Evolutionary conservation across 2,329 filamentous ascomycete genomes (phyloP), one percentile per base, ranked within the genome.

Genomic region (Tricladium varicosporioides): DNA sequence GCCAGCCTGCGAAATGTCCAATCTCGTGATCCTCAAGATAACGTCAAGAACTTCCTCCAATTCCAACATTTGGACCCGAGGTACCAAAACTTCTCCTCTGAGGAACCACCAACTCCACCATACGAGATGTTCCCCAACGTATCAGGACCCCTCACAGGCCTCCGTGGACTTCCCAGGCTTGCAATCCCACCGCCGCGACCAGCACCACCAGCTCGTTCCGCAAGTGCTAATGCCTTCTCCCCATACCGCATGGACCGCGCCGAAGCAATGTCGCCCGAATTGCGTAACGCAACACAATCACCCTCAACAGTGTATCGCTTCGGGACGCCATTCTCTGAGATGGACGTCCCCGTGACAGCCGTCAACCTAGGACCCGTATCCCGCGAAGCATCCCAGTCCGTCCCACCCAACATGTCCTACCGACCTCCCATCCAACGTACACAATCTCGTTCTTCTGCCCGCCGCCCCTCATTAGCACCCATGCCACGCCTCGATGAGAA

Each of bases 341-440:
- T 93, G 80, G 93, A 97, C 70, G 85, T 92, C 11, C 92, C 93
- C 0, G 75, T 95, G 58, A 94, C 90, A 0, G 82, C 87, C 2
- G 78, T 92, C 45, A 83, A 84, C 1, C 67, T 85, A 14, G 89
- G 87, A 0, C 89, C 89, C 5, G 79, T 96, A 32, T 80, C 87
- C 46, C 88, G 93, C 51, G 88, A 94, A 68, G 78, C 80, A 48
- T 96, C 91, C 22, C 91, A 96, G 72, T 97, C 92, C 5, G 93
- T 97, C 0, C 93, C 93, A 45, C 93, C 93, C 5, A 87, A 96
- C 74, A 96, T 97, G 92, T 87, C 85, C 70, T 96, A 88, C 77
- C 83, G 85, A 32, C 71, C 76, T 45, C 57, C 59, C 14, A 54
- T 64, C 59, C 50, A 63, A 52, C 61, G 69, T 54, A 64, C 65